A percentile compares a stretch with the other conserved stretches of the same genome.
Conservation (phyloP, 305 asterid genomes). For the Plantago coronopus region DNA sequence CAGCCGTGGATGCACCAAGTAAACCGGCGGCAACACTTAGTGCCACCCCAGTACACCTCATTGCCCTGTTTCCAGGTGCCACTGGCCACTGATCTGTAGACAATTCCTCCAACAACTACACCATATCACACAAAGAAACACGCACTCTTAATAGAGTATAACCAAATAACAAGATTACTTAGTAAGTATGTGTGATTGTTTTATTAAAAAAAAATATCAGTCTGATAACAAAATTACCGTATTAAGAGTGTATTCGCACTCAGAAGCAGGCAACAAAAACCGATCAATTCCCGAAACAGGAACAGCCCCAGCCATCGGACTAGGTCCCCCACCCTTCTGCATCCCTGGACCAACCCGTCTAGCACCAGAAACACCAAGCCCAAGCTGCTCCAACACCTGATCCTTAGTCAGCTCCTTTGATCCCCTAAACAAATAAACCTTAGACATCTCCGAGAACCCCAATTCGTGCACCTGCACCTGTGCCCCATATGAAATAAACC, state of each 20-base stretch:
- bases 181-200: conserved; percentile 4
- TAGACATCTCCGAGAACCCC: conserved; percentile 82
- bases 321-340: conserved; percentile 56
- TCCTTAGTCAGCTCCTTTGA: conserved; percentile 75
- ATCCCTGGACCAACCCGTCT: conserved; percentile 48
- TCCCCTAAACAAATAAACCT: conserved; percentile 88
- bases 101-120: conserved; percentile 89
- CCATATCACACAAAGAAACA: conserved; percentile 19
- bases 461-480: conserved; percentile 97
- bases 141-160: conserved; percentile 1
- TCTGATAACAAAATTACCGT: conserved; percentile 41
- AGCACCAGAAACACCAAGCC: conserved; percentile 48
- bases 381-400: conserved; percentile 91
- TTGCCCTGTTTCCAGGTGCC: conserved; percentile 71
- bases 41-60: conserved; percentile 93
- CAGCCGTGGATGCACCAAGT: conserved; percentile 76
- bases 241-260: conserved; percentile 74
- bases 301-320: conserved; percentile 43
- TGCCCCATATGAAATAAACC: conserved; percentile 86
- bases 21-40: conserved; percentile 90
- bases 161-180: conserved; percentile 5
- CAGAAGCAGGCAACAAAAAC: conserved; percentile 86
- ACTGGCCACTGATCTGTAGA: conserved; percentile 84
- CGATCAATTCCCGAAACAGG: conserved; percentile 59
- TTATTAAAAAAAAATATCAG: conserved; percentile 1